These are phyloP conservation scores for Scenedesmus sp. DNA, from an alignment of 163 green algal genomes.

Conservation along the genomic window DNA sequence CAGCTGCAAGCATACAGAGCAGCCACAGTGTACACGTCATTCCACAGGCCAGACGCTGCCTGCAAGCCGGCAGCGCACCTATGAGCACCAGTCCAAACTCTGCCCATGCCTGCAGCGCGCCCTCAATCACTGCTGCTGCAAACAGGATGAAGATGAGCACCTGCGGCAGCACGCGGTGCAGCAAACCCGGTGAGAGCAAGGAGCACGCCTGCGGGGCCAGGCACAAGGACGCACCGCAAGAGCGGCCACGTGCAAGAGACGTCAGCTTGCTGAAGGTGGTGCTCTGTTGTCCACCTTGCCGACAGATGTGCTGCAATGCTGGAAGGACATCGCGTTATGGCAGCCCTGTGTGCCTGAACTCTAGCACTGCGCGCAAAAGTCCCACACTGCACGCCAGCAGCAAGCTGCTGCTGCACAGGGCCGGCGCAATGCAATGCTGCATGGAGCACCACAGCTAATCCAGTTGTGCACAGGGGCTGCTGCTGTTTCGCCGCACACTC, in stretches of 20 bases:
- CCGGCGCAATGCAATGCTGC: background rate
- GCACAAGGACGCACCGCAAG: too few species aligned
- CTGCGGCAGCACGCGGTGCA: background rate
- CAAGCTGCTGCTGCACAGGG: too few species aligned
- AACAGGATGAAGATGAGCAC: conserved; percentile 61
- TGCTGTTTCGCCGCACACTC: background rate
- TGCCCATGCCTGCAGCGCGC: conserved; percentile 57
- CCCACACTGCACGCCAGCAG: too few species aligned
- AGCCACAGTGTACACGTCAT: background rate
- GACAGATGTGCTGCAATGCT: too few species aligned
- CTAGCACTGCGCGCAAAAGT: too few species aligned
- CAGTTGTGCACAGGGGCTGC: background rate
- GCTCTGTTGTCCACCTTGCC: too few species aligned
- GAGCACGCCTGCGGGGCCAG: too few species aligned
- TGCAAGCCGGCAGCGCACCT: background rate
- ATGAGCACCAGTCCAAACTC: conserved; percentile 57
- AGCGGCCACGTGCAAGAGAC: too few species aligned
- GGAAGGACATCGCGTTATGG: too few species aligned
- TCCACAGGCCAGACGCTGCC: background rate
- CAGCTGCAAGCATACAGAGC: background rate
- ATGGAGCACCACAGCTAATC: background rate
- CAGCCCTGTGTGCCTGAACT: too few species aligned
- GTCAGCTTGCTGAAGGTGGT: too few species aligned
- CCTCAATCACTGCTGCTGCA: conserved; percentile 55
- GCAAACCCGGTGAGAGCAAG: background rate